Evolutionary conservation across 2,329 filamentous ascomycete species (phyloP).

Genomic region (Pseudogymnoascus sp.): DNA sequence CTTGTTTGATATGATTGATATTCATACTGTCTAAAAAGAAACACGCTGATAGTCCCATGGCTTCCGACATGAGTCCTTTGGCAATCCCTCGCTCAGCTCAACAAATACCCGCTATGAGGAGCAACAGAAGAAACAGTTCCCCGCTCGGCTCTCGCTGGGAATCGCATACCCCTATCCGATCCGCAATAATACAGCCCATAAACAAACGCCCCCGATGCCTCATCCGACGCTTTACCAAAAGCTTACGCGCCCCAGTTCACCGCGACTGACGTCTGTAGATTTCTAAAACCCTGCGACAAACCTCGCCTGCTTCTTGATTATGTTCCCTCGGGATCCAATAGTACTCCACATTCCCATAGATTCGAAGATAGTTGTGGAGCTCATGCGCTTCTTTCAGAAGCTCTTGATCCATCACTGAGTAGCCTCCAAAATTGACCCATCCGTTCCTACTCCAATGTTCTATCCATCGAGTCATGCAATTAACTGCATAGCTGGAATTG

Average conservation of each 20-base stretch:
- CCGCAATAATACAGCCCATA: neutral
- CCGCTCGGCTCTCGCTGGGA: neutral
- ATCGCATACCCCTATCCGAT: neutral
- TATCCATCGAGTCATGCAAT: constrained; percentile 28
- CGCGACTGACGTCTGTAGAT: no score
- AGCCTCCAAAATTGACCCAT: constrained; percentile 27
- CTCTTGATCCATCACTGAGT: constrained; percentile 30
- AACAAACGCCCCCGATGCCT: neutral
- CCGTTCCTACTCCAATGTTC: constrained; percentile 29
- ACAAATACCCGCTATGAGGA: neutral
- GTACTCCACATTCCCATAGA: constrained; percentile 27
- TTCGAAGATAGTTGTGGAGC: constrained; percentile 22
- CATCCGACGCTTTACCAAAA: neutral
- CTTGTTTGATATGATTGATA: neutral
- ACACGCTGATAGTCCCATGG: neutral
- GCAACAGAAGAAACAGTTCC: neutral
- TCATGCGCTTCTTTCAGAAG: constrained; percentile 26
- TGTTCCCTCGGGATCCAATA: no score
- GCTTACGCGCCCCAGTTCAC: no score
- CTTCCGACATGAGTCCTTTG: neutral
- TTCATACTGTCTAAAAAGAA: neutral
- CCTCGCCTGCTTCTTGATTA: no score
- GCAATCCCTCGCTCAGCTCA: neutral
- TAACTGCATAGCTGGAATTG: constrained; percentile 32
- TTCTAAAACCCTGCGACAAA: no score